A percentile compares a stretch with the other conserved stretches of the same genome.
Evolutionary conservation across 768 basidiomycete species (phyloP).

Genomic region (Auricularia sp.): DNA sequence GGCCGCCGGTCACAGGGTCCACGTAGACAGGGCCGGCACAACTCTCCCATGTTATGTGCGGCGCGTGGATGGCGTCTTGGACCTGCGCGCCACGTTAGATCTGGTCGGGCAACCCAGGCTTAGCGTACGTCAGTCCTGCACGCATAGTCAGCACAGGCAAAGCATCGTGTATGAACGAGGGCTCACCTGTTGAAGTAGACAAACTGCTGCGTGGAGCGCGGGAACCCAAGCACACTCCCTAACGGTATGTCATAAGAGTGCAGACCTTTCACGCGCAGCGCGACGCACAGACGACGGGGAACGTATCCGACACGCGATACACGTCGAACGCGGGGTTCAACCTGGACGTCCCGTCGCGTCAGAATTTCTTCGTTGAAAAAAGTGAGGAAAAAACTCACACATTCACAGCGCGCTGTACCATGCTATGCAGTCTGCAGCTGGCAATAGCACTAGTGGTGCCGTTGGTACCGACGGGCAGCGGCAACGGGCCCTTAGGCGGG

Average conservation of each 20-base stretch:
- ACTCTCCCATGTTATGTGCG: conserved; percentile 23
- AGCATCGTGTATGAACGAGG: not conserved
- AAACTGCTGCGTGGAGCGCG: conserved; percentile 37
- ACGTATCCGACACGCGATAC: conserved; percentile 47
- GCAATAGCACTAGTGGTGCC: conserved; percentile 15
- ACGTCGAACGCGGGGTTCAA: conserved; percentile 48
- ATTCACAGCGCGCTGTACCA: conserved; percentile 38
- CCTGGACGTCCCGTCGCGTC: conserved; percentile 15
- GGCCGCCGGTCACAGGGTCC: conserved; percentile 17
- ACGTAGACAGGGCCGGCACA: conserved; percentile 21
- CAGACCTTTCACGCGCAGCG: not conserved
- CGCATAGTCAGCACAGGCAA: not conserved
- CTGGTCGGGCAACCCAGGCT: not conserved
- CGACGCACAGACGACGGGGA: conserved; percentile 33
- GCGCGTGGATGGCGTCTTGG: conserved; percentile 28
- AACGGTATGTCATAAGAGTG: not conserved
- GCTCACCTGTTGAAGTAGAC: conserved; percentile 42
- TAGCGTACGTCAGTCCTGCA: not conserved
- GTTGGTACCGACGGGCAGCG: conserved; percentile 19
- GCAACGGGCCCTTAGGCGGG: conserved; percentile 23
- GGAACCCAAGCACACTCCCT: conserved; percentile 32
- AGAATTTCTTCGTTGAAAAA: not conserved
- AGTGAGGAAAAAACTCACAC: conserved; percentile 32
- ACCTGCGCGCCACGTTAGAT: conserved; percentile 14
- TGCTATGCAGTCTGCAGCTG: conserved; percentile 36